Percentiles rank a stretch among this genome's conserved stretches.
Evolutionary conservation across 164 flowering plant genomes (phyloP).

Genomic region (Vitis rotundifolia): DNA sequence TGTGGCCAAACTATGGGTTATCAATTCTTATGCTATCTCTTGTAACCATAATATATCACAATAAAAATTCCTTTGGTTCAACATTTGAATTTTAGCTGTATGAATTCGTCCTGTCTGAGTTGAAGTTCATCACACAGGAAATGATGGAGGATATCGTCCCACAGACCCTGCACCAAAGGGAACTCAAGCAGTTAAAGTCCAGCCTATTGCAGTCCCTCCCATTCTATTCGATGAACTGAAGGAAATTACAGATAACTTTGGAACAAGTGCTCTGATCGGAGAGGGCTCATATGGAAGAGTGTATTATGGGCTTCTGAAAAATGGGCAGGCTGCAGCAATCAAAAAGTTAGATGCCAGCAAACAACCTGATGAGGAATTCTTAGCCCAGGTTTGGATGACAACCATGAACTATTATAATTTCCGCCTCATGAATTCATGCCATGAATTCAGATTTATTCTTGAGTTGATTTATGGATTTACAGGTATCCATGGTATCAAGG

Average conservation of each 20-base stretch:
- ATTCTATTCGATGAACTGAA: conserved; percentile 72
- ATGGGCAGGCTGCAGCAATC: conserved; percentile 70
- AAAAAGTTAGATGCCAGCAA: conserved; percentile 90
- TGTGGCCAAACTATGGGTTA: not conserved
- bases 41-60: not conserved
- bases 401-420: not conserved
- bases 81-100: not conserved
- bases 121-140: conserved; percentile 41
- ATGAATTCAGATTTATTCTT: not conserved
- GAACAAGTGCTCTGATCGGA: conserved; percentile 71
- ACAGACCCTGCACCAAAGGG: conserved; percentile 60
- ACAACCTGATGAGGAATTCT: conserved; percentile 88
- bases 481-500: conserved; percentile 91
- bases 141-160: conserved; percentile 52
- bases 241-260: conserved; percentile 78
- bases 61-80: not conserved
- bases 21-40: too few species aligned
- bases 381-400: conserved; percentile 64
- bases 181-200: conserved; percentile 55
- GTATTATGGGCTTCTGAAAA: conserved; percentile 70
- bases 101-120: too few species aligned
- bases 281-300: conserved; percentile 97
- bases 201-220: conserved; percentile 75
- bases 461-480: conserved; percentile 15
- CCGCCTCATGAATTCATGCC: not conserved